Base-by-base conservation (phyloP, 306 rosid genomes). In the Cercis canadensis region DNA sequence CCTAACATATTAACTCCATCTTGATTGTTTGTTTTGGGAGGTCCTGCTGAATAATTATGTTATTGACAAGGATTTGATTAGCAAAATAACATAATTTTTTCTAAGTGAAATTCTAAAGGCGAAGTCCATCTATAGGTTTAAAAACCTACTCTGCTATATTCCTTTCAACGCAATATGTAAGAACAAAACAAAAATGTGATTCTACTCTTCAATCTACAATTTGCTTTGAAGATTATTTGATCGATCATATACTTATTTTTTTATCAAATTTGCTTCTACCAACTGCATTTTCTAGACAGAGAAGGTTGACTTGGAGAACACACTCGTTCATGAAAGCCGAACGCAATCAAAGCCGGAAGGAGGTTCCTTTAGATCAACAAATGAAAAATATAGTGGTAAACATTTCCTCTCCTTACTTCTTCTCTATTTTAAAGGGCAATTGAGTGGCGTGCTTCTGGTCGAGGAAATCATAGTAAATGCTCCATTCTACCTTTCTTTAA, bases 251-350 rank as follows among this genome's bases (percentile, higher is more conserved):
- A 54, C n/a, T 13, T 61, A 34, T 31, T 55, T 18, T 3, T 13
- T 37, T 70, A n/a, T 55, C 39, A 12, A 65, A 66, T 16, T 65
- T 67, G n/a, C 50, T 57, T 74, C 12, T 17, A 11, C 36, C 40
- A 39, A 43, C 64, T 80, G 72, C 16, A 46, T 84, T 67, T 52
- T 84, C 72, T 76, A 94, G 98, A 85, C 96, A 53, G 99, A 94
- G 57, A 94, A 91, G 70, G 96, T 94, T 69, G 97, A 94, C 78
- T 80, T 94, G 89, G 99, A 94, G 87, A 91, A 91, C 72, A 86
- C 97, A 11, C 84, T 94, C 54, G 87, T 94, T 68, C 85, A 79
- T 72, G 97, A 94, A 78, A 85, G 83, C 83, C 94, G 76, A 64
- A 81, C 78, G 62, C 96, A 80, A 65, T 59, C 80, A 11, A 81